phyloP scores from a whole-genome alignment of 192 early-diverging fungal genomes.

The Diversispora eburnea region DNA sequence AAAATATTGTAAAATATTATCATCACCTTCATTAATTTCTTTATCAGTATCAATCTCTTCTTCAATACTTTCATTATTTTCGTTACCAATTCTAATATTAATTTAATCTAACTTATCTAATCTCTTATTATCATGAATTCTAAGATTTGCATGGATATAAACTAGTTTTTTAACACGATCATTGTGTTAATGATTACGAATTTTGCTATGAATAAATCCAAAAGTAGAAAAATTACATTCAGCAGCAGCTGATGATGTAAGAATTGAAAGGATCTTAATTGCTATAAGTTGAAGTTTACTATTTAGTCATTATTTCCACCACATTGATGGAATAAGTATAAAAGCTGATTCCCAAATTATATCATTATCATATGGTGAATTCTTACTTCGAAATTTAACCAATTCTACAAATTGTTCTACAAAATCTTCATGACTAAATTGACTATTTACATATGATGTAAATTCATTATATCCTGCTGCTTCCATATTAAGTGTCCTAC shows the following conservation, averaged over 20 bases:
- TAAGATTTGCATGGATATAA: not conserved
- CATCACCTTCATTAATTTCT: too few relatives aligned
- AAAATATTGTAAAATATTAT: too few relatives aligned
- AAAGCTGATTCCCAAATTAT: not conserved
- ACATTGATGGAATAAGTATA: not conserved
- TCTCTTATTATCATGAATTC: not conserved
- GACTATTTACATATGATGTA: not conserved
- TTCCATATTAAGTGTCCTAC: not conserved
- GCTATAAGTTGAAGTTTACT: not conserved
- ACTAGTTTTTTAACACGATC: not conserved
- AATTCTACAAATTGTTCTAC: not conserved
- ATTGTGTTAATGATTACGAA: not conserved
- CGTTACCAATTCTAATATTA: not conserved
- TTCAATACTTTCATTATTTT: not conserved
- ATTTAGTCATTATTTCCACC: not conserved
- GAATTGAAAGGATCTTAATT: not conserved
- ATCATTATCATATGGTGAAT: not conserved
- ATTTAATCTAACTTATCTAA: not conserved
- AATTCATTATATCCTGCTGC: not conserved
- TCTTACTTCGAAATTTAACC: not conserved
- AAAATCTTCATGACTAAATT: not conserved
- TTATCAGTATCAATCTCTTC: not conserved
- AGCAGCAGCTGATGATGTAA: not conserved
- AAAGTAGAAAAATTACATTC: conserved; percentile 1
- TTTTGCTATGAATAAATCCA: conserved; percentile 8